phyloP scores from a whole-genome alignment of 1,139 yeast species.

The Geotrichum bryndzae region DNA sequence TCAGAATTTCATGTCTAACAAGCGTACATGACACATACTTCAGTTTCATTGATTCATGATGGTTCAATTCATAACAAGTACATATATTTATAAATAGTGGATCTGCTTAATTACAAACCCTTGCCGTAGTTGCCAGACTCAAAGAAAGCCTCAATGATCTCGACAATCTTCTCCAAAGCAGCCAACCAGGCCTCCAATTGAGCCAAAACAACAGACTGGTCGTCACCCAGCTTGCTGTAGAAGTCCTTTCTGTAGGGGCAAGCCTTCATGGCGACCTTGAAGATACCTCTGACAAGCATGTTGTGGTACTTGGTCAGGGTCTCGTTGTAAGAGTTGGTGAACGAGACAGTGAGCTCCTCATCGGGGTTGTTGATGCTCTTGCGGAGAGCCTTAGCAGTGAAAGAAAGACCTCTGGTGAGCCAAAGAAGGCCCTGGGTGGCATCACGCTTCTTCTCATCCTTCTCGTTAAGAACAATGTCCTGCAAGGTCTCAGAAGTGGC shows the following conservation, averaged over 20 bases:
- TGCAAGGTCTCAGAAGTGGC: constrained; percentile 61
- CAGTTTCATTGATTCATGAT: background rate
- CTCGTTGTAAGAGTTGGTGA: constrained; percentile 74
- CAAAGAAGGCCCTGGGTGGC: constrained; percentile 91
- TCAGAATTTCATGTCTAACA: background rate
- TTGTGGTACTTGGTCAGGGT: constrained; percentile 79
- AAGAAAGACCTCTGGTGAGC: constrained; percentile 75
- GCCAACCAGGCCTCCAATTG: constrained; percentile 69
- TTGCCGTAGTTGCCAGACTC: constrained; percentile 80
- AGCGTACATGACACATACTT: too few relatives aligned
- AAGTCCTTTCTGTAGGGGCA: constrained; percentile 89
- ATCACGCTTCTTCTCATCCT: constrained; percentile 58
- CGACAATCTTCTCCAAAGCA: constrained; percentile 70
- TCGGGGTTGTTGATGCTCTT: constrained; percentile 59
- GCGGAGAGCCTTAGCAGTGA: constrained; percentile 83
- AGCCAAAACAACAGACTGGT: constrained; percentile 40
- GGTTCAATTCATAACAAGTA: background rate
- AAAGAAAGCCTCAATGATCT: constrained; percentile 67
- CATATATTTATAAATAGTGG: background rate
- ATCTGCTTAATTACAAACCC: constrained; percentile 52
- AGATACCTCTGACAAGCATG: constrained; percentile 75
- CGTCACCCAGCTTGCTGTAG: constrained; percentile 66
- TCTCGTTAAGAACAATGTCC: constrained; percentile 63
- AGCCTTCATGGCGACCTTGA: constrained; percentile 91
- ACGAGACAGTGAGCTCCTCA: constrained; percentile 66